Evolutionary conservation across 2,329 filamentous ascomycete genomes (phyloP).

Genomic region (Meredithiella fracta): DNA sequence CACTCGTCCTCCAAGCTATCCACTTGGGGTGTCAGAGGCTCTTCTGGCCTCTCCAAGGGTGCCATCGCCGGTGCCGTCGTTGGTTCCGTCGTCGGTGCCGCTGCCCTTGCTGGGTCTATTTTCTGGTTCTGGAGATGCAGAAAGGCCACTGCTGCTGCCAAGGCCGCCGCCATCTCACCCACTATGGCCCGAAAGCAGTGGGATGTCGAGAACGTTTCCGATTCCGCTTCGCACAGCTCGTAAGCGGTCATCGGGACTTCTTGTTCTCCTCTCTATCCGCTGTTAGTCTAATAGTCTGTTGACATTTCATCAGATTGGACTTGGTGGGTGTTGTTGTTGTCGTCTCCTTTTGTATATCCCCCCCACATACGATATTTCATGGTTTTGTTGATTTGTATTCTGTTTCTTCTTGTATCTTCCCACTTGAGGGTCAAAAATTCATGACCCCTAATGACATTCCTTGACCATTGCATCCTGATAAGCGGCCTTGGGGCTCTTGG

Average conservation of each 20-base stretch:
- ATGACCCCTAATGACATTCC: too few species aligned
- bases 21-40: conserved; percentile 6
- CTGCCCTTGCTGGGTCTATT: conserved; percentile 41
- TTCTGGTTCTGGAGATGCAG: conserved; percentile 34
- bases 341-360: too few species aligned
- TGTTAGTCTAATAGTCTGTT: not conserved
- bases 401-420: too few species aligned
- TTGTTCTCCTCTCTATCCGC: not conserved
- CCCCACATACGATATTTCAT: not conserved
- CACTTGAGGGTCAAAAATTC: too few species aligned
- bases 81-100: conserved; percentile 47
- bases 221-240: conserved; percentile 7
- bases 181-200: conserved; percentile 9
- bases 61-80: conserved; percentile 62
- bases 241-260: not conserved
- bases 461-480: too few species aligned
- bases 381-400: too few species aligned
- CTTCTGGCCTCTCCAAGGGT: conserved; percentile 40
- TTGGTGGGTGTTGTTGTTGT: not conserved
- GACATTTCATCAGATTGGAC: not conserved
- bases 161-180: not conserved
- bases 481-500: too few species aligned
- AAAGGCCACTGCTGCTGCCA: conserved; percentile 11
- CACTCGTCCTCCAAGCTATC: not conserved
- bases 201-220: conserved; percentile 7